phyloP scores from a whole-genome alignment of 139 green algal genomes.

The Tetradesmus lagerheimii region DNA sequence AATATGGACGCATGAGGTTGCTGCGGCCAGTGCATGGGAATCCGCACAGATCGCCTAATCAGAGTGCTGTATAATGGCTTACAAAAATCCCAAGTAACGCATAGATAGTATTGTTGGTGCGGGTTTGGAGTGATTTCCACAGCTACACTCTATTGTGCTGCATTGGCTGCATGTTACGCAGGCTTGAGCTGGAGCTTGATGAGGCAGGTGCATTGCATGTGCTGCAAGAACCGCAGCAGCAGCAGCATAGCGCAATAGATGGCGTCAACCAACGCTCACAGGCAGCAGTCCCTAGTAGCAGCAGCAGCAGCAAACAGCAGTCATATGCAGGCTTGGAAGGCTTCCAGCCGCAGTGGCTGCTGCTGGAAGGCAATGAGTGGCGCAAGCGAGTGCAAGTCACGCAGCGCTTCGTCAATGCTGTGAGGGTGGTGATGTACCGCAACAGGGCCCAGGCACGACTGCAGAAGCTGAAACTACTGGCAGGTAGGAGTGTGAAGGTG shows the following conservation, averaged over 20 bases:
- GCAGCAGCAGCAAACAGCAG: neutral
- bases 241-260: neutral
- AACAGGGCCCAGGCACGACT: slow-evolving; percentile 53
- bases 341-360: slow-evolving; percentile 60
- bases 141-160: neutral
- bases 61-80: too few relatives aligned
- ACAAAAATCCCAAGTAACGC: too few relatives aligned
- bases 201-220: slow-evolving; percentile 51
- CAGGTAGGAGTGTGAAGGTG: neutral
- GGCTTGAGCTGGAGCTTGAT: slow-evolving; percentile 39
- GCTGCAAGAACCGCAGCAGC: slow-evolving; percentile 7
- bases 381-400: slow-evolving; percentile 61
- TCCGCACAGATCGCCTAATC: too few relatives aligned
- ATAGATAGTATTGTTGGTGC: too few relatives aligned
- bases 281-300: neutral
- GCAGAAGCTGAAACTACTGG: slow-evolving; percentile 51
- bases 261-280: neutral
- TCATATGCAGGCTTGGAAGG: slow-evolving; percentile 11
- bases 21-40: too few relatives aligned
- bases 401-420: slow-evolving; percentile 62
- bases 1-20: neutral
- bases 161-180: neutral
- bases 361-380: slow-evolving; percentile 66
- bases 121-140: too few relatives aligned
- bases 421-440: slow-evolving; percentile 59